Evolutionary conservation across 2,329 filamentous ascomycete genomes (phyloP), one percentile per base, ranked within the genome.

Genomic region (Zarea fungicola): DNA sequence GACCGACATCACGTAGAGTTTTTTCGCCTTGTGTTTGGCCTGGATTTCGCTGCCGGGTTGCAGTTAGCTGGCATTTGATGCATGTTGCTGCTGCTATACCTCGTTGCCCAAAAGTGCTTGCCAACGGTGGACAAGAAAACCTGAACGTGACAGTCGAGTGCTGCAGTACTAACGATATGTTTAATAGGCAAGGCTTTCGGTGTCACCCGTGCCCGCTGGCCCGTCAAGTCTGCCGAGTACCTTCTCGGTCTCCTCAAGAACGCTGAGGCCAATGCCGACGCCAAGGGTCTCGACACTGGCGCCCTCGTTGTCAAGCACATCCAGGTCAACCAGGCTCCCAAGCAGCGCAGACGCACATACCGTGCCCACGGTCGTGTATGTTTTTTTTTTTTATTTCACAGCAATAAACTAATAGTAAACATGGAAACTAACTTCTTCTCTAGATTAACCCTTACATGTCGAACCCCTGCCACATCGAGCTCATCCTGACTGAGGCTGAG

Each of bases 381-480:
- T 89, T 64, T 32, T 52, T 26, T 3, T 22, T 28, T 21, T 3
- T n/a, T n/a, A n/a, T n/a, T n/a, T n/a, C n/a, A n/a, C n/a, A n/a
- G n/a, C n/a, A n/a, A n/a, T n/a, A n/a, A 36, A 8, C 18, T 41
- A 25, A 16, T 22, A 31, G n/a, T n/a, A n/a, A n/a, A n/a, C n/a
- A n/a, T n/a, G n/a, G n/a, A n/a, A n/a, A n/a, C n/a, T n/a, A n/a
- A n/a, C 4, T 18, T 13, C 23, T 23, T 9, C 19, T 47, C 35
- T 54, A 96, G 91, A 99, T 99, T 81, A 99, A 99, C 86, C 93
- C 93, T 58, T 99, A 97, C 85, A 97, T 99, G 95, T 96, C 91
- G 64, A 95, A 95, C 85, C 93, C 93, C 64, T 99, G 92, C 88
- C 93, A 99, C 86, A 96, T 99, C 75, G 95, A 99, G 82, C 81